phyloP scores from a whole-genome alignment of 1,284 basidiomycete genomes.

The Malassezia japonica region DNA sequence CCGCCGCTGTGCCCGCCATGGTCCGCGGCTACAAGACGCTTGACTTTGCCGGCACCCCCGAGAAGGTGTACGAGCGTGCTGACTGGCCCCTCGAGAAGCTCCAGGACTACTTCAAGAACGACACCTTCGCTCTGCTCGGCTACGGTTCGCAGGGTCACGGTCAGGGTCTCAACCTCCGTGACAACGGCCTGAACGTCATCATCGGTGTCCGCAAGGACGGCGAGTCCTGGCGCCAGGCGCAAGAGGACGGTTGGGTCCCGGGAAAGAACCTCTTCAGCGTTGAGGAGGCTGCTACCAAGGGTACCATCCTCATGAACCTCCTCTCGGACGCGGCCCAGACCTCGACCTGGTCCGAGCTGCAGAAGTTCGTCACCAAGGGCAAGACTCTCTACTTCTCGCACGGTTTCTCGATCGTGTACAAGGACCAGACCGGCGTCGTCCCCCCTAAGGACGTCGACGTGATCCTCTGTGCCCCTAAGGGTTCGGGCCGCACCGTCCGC shows the following conservation, averaged over 20 bases:
- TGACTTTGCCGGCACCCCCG: conserved; percentile 87
- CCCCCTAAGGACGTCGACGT: conserved; percentile 92
- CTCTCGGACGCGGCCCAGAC: conserved; percentile 97
- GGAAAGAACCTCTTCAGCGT: conserved; percentile 97
- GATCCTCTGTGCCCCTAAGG: conserved; percentile 97
- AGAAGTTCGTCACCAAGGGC: conserved; percentile 84
- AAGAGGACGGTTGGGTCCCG: conserved; percentile 95
- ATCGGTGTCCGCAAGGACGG: conserved; percentile 96
- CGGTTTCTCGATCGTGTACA: conserved; percentile 98
- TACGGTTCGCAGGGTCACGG: conserved; percentile 95
- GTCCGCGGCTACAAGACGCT: conserved; percentile 77
- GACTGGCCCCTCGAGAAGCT: conserved; percentile 97
- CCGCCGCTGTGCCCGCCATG: conserved; percentile 24
- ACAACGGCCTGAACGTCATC: conserved; percentile 97
- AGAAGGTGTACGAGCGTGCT: conserved; percentile 89
- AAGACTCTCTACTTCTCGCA: conserved; percentile 99
- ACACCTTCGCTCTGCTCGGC: conserved; percentile 83
- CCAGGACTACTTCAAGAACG: conserved; percentile 93
- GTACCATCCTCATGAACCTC: conserved; percentile 99
- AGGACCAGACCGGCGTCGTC: conserved; percentile 88
- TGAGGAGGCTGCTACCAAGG: conserved; percentile 88
- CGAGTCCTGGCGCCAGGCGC: conserved; percentile 89
- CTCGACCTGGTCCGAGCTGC: conserved; percentile 77
- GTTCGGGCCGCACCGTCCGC: conserved; percentile 95
- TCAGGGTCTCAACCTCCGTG: conserved; percentile 95